These are phyloP conservation scores for Nakazawaea siamensis DNA, from an alignment of 805 yeast species.

Conservation along the genomic window DNA sequence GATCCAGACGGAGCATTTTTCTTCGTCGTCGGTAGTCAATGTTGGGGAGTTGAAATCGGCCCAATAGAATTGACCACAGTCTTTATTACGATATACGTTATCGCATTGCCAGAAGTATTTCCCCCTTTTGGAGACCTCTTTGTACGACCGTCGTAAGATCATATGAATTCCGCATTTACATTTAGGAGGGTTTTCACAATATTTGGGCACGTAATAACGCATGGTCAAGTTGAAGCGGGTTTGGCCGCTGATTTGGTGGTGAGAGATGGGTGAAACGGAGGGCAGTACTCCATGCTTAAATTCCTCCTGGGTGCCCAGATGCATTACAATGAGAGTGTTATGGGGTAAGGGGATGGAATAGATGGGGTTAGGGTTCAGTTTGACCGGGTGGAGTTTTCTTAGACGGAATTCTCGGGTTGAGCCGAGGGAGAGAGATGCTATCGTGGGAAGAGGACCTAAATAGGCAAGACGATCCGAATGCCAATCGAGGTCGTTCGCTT, in stretches of 20 bases:
- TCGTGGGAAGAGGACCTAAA: slow-evolving; percentile 63
- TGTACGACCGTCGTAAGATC: slow-evolving; percentile 50
- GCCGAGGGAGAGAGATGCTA: slow-evolving; percentile 65
- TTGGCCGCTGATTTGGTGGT: slow-evolving; percentile 41
- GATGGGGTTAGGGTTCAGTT: slow-evolving; percentile 22
- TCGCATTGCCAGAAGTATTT: slow-evolving; percentile 64
- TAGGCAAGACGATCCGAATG: slow-evolving; percentile 70
- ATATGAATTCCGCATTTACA: slow-evolving; percentile 37
- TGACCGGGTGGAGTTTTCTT: slow-evolving; percentile 28
- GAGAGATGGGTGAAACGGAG: slow-evolving; percentile 27
- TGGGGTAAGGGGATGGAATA: slow-evolving; percentile 58
- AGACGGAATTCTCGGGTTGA: slow-evolving; percentile 61
- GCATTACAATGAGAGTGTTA: slow-evolving; percentile 64
- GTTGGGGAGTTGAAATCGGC: slow-evolving; percentile 34
- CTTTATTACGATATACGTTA: slow-evolving; percentile 31
- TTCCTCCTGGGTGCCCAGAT: slow-evolving; percentile 72
- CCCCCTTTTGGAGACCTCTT: slow-evolving; percentile 37
- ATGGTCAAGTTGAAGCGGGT: slow-evolving; percentile 59
- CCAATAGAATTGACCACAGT: slow-evolving; percentile 42
- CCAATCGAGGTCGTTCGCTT: slow-evolving; percentile 52
- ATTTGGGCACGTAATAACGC: slow-evolving; percentile 39
- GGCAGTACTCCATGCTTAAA: slow-evolving; percentile 60
- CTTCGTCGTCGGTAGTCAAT: slow-evolving; percentile 24
- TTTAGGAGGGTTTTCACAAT: slow-evolving; percentile 27
- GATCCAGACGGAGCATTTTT: slow-evolving; percentile 35